Evolutionary conservation across 352 stramenopile species (phyloP).

Genomic region (Pythium angustatum): DNA sequence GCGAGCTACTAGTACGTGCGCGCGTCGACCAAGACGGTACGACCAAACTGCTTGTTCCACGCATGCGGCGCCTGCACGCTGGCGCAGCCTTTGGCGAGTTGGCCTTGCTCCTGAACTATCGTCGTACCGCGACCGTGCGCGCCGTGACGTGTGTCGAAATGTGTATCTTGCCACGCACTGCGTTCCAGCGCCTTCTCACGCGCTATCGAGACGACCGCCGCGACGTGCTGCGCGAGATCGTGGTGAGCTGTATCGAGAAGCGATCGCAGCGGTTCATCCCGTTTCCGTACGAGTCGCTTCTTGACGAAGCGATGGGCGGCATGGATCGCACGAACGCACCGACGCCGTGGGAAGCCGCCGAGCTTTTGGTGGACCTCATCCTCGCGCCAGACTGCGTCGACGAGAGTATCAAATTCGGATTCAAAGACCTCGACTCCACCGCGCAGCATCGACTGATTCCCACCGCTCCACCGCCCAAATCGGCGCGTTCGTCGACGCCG

Average conservation of each 20-base stretch:
- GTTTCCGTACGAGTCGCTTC: slow-evolving; percentile 27
- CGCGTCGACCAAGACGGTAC: not conserved
- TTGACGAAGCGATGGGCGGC: not conserved
- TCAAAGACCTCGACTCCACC: slow-evolving; percentile 24
- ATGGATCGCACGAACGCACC: not conserved
- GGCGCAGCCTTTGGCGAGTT: slow-evolving; percentile 42
- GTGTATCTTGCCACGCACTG: slow-evolving; percentile 18
- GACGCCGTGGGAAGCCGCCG: slow-evolving; percentile 20
- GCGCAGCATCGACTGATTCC: slow-evolving; percentile 15
- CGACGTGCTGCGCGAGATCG: slow-evolving; percentile 23
- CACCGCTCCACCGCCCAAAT: not conserved
- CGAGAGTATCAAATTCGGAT: slow-evolving; percentile 24
- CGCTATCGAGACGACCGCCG: slow-evolving; percentile 30
- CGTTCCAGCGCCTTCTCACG: slow-evolving; percentile 27
- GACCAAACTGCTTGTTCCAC: slow-evolving; percentile 8
- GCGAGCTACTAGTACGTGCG: slow-evolving; percentile 22
- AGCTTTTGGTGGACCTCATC: slow-evolving; percentile 23
- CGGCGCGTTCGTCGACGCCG: not conserved
- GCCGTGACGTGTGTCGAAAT: slow-evolving; percentile 33
- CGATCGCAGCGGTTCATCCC: slow-evolving; percentile 18
- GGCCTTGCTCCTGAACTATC: slow-evolving; percentile 39
- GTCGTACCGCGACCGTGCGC: slow-evolving; percentile 30
- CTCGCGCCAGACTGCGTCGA: slow-evolving; percentile 14
- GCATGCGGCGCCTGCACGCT: slow-evolving; percentile 26
- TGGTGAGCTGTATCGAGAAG: slow-evolving; percentile 25